These are phyloP conservation scores for Penicillium sp. DNA, from an alignment of 2,329 filamentous ascomycete species.

Conservation along the genomic window DNA sequence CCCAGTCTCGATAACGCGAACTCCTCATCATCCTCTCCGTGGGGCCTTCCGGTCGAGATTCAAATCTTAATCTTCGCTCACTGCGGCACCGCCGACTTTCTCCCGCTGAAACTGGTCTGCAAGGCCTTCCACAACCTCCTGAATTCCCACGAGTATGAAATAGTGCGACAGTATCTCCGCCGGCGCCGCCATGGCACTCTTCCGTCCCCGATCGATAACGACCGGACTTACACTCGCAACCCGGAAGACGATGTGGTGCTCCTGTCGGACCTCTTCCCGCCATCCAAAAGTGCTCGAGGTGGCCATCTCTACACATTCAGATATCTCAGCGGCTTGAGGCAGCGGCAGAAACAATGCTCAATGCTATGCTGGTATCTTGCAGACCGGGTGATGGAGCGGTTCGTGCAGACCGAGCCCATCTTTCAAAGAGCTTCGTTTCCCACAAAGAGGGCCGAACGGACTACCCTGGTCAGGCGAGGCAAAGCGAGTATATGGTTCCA, in stretches of 20 bases:
- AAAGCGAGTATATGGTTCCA: conserved; percentile 38
- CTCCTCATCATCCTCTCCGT: conserved; percentile 32
- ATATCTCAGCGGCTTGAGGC: conserved; percentile 39
- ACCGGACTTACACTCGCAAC: conserved; percentile 39
- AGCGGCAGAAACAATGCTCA: conserved; percentile 40
- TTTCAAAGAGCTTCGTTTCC: conserved; percentile 35
- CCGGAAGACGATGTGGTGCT: conserved; percentile 45
- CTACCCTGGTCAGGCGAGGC: conserved; percentile 34
- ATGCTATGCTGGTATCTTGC: conserved; percentile 42
- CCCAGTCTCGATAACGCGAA: conserved; percentile 25
- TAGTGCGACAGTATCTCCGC: conserved; percentile 43
- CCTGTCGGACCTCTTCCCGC: conserved; percentile 44
- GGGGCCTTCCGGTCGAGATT: conserved; percentile 44
- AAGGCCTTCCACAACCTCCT: conserved; percentile 39
- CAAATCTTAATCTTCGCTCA: conserved; percentile 43
- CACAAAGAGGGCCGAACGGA: conserved; percentile 32
- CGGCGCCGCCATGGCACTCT: conserved; percentile 44
- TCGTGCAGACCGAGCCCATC: conserved; percentile 32
- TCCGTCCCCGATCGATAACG: conserved; percentile 38
- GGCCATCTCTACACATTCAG: conserved; percentile 42
- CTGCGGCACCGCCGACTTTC: conserved; percentile 39
- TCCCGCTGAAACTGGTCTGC: conserved; percentile 40
- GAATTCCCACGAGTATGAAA: conserved; percentile 38
- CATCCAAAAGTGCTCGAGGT: conserved; percentile 35
- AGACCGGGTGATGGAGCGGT: conserved; percentile 42